Evolutionary conservation across 305 asterid genomes (phyloP), one percentile per base, ranked within the genome.

Genomic region (Withania somnifera): DNA sequence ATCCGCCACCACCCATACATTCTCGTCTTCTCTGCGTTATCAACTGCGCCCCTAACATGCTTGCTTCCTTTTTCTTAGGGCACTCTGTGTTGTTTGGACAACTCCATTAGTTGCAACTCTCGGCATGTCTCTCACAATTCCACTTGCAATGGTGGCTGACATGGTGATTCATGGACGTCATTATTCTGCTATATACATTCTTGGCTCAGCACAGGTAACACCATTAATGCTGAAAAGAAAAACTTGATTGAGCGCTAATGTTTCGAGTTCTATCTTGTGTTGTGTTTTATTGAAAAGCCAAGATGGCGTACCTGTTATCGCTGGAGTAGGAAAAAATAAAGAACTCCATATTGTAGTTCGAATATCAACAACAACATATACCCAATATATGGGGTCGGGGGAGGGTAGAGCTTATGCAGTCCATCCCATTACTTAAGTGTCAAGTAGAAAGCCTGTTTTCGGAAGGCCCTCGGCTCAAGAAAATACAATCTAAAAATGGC

Each of bases 51-150:
- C 15, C 2, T 78, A 38, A 57, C 71, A 15, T 79, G 40, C 77
- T 13, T n/a, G 45, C 22, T 34, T 24, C 17, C 15, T 67, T 79
- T 8, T 73, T 60, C 52, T 77, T 80, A 97, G 99, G 99, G 99
- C 99, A 66, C 87, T 97, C 38, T 94, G 97, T 82, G 99, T 97
- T 26, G 98, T 97, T 54, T 97, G 99, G 99, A 97, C 99, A 47
- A 97, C 99, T 42, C 99, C 99, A 13, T 86, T 96, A 11, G 99
- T 96, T 54, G 99, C 99, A 80, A 96, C 99, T 32, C 83, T 96
- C 82, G 99, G 98, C 87, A 91, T 96, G 97, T 96, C 99, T 67
- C 97, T 96, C 68, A 96, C 99, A 80, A 96, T 96, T 77, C 99
- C 99, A 14, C 92, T 96, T 15, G 98, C 99, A 42, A 96, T 96